Evolutionary conservation across 2,329 filamentous ascomycete genomes (phyloP).

Genomic region (Periconia sp.): DNA sequence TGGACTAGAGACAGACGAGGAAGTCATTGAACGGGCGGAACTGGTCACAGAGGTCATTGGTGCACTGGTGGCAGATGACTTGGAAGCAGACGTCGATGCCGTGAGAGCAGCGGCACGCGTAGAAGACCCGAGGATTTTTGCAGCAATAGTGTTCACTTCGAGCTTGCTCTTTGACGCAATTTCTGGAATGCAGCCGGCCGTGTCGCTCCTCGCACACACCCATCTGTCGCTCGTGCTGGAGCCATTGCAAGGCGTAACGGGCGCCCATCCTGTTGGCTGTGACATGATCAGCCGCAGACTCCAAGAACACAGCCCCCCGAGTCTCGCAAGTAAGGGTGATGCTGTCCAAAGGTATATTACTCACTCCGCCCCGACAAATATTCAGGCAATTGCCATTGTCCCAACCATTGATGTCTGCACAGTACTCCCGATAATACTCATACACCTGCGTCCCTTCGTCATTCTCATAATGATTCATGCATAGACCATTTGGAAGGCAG

Average conservation of each 20-base stretch:
- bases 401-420: slow-evolving; percentile 5
- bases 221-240: not conserved
- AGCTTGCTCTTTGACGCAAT: slow-evolving; percentile 3
- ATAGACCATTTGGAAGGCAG: slow-evolving; percentile 8
- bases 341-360: not conserved
- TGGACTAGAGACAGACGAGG: too few relatives aligned
- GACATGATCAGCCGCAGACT: not conserved
- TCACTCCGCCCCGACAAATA: slow-evolving; percentile 1
- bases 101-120: not conserved
- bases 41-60: too few relatives aligned
- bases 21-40: too few relatives aligned
- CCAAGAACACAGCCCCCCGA: too few relatives aligned
- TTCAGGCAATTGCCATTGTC: slow-evolving; percentile 4
- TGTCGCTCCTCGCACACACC: slow-evolving; percentile 7
- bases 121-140: not conserved
- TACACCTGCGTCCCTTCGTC: not conserved
- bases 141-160: not conserved
- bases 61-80: not conserved
- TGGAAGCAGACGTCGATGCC: not conserved
- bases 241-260: slow-evolving; percentile 7
- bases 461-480: not conserved
- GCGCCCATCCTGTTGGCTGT: not conserved
- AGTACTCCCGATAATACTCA: not conserved
- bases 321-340: not conserved
- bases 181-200: too few relatives aligned